Evolutionary conservation across 2,329 filamentous ascomycete species (phyloP).

Genomic region (Plenodomus tracheiphilus): DNA sequence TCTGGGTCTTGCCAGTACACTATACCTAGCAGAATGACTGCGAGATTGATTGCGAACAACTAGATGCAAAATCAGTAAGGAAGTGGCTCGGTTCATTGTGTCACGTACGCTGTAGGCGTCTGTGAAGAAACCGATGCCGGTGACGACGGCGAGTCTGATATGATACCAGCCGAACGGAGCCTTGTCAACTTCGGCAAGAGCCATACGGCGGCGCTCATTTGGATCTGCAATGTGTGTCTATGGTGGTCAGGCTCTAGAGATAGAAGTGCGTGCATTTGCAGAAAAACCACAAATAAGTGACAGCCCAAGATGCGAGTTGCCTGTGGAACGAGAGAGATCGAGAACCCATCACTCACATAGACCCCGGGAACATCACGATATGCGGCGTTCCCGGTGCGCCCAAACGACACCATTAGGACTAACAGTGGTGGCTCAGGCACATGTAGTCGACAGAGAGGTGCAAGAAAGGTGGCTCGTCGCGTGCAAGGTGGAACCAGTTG

Average conservation of each 20-base stretch:
- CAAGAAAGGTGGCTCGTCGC: slow-evolving; percentile 1
- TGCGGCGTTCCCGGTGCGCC: slow-evolving; percentile 34
- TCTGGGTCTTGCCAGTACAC: slow-evolving; percentile 66
- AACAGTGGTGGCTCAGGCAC: slow-evolving; percentile 2
- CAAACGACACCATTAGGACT: slow-evolving; percentile 29
- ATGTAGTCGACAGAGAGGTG: slow-evolving; percentile 1
- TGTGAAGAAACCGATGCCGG: slow-evolving; percentile 86
- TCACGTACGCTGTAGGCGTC: slow-evolving; percentile 65
- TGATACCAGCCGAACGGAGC: slow-evolving; percentile 63
- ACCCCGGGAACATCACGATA: slow-evolving; percentile 38
- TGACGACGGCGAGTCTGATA: slow-evolving; percentile 74
- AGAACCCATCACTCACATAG: slow-evolving; percentile 33
- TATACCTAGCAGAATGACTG: slow-evolving; percentile 71
- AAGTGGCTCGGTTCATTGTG: slow-evolving; percentile 6
- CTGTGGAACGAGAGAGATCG: too few species aligned
- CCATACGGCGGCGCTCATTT: slow-evolving; percentile 42
- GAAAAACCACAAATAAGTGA: too few species aligned
- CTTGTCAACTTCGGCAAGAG: slow-evolving; percentile 42
- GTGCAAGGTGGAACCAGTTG: slow-evolving; percentile 5
- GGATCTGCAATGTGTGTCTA: slow-evolving; percentile 38
- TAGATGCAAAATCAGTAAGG: slow-evolving; percentile 1
- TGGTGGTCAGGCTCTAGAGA: slow-evolving; percentile 8
- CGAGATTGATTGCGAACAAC: slow-evolving; percentile 62
- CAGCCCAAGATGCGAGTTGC: too few species aligned
- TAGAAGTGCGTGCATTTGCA: too few species aligned